Base-by-base conservation (phyloP, 129 eudicot genomes). In the Lactuca sativa region DNA sequence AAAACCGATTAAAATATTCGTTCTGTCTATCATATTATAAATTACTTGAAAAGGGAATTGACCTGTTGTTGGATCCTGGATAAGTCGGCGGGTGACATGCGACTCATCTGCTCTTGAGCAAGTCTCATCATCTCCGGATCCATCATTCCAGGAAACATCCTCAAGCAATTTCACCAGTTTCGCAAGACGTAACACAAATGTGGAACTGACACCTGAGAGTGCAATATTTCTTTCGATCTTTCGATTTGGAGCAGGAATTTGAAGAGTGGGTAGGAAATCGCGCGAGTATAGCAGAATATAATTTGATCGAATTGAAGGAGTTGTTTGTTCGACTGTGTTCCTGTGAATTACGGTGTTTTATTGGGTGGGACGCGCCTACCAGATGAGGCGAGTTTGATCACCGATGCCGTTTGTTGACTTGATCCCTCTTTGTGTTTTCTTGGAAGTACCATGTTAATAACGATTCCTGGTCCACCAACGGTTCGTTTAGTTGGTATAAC, bases 41-140 rank as follows among this genome's bases (percentile, higher is more conserved):
- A 47, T 64, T 31, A 62, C n/a, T 30, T 21, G 21, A 57, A 62
- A 51, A 66, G 60, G 52, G 11, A 61, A 73, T 44, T 7, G 52
- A 88, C 97, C 96, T 92, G 97, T 56, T 92, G 96, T 70, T 88
- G 97, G 58, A 92, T 88, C 77, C 83, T 78, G 32, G 97, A 84
- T 33, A 92, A 49, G 8, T 92, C 97, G 48, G 84, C 86, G 0
- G 96, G 97, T 0, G 97, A 88, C 96, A 92, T 88, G 38, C 97
- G 97, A 79, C 89, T 84, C 91, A 92, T 92, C 91, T 92, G 97
- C 85, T 92, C 96, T 67, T 92, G 97, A 60, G 97, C 97, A 56
- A 92, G 82, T 59, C 86, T 76, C 66, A 92, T 84, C 80, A 92
- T 41, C 83, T 88, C 97, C 11, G 97, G 97, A 88, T 92, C 97